These are phyloP conservation scores for Dendrobium officinale DNA, from an alignment of 106 monocot species.

Conservation along the genomic window DNA sequence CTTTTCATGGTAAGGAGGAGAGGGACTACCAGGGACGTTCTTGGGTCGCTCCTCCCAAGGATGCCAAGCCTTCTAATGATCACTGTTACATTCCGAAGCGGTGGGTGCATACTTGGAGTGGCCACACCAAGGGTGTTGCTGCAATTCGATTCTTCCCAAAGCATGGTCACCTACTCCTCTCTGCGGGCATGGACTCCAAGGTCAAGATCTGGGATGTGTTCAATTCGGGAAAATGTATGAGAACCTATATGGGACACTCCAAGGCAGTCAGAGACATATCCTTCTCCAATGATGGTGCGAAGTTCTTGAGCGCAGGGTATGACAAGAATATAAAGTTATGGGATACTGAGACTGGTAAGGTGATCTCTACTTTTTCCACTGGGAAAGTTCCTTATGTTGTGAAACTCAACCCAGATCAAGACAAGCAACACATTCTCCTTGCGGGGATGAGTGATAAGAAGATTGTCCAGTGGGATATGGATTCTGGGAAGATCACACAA, in stretches of 20 bases:
- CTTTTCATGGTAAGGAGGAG: conserved; percentile 97
- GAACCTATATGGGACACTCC: conserved; percentile 99
- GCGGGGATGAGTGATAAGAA: conserved; percentile 99
- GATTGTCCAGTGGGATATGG: conserved; percentile 99
- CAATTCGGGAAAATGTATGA: conserved; percentile 88
- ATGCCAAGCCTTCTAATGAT: conserved; percentile 75
- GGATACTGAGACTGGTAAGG: conserved; percentile 98
- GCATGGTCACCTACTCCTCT: conserved; percentile 75
- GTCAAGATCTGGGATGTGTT: conserved; percentile 98
- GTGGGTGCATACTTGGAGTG: conserved; percentile 84
- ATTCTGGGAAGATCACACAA: conserved; percentile 78
- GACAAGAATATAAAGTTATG: conserved; percentile 94
- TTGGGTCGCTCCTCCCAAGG: conserved; percentile 86
- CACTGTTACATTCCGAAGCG: conserved; percentile 97
- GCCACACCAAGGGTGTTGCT: conserved; percentile 82
- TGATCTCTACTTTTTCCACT: conserved; percentile 92
- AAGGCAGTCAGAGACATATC: conserved; percentile 91
- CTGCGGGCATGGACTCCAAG: conserved; percentile 90
- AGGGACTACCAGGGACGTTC: conserved; percentile 86
- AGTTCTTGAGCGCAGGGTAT: conserved; percentile 91
- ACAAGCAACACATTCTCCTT: conserved; percentile 89
- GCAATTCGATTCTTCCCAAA: conserved; percentile 93
- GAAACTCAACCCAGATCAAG: conserved; percentile 93
- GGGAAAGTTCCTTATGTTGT: conserved; percentile 95
- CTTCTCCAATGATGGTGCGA: conserved; percentile 84